Conservation (phyloP, 345 rosid genomes). For the Balakata baccata region DNA sequence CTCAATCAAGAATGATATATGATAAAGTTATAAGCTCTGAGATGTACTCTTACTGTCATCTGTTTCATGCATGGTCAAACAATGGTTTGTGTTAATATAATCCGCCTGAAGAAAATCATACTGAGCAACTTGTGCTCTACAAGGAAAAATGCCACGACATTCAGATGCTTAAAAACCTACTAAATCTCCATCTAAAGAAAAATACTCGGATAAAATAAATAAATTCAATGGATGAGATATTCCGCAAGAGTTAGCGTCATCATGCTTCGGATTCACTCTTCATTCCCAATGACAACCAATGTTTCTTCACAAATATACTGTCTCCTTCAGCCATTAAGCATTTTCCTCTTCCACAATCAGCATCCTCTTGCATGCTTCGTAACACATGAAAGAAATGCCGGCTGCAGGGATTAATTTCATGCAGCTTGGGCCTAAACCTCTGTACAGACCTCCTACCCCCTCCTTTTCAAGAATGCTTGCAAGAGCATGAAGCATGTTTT, state of each 20-base stretch:
- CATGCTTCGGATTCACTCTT: too few relatives aligned
- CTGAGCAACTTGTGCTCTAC: neutral
- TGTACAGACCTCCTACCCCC: constrained; percentile 26
- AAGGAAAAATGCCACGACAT: neutral
- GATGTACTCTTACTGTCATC: too few relatives aligned
- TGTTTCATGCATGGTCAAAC: too few relatives aligned
- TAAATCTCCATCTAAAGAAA: neutral
- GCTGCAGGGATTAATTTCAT: constrained; percentile 35
- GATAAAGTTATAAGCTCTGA: too few relatives aligned
- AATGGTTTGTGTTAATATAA: too few relatives aligned
- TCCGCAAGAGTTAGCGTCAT: neutral
- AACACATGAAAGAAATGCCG: constrained; percentile 46
- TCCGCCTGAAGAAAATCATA: neutral
- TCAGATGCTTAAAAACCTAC: neutral
- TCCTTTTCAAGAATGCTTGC: constrained; percentile 21
- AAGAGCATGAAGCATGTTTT: constrained; percentile 28
- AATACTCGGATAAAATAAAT: neutral
- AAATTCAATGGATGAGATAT: neutral
- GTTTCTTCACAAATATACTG: neutral
- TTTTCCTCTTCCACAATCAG: constrained; percentile 23
- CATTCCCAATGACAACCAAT: too few relatives aligned
- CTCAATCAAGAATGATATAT: too few relatives aligned
- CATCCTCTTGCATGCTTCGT: constrained; percentile 38
- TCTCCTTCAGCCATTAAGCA: neutral
- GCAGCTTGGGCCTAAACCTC: constrained; percentile 34